Evolutionary conservation across 2,329 filamentous ascomycete genomes (phyloP).

Genomic region (Tolypocladium guangdongense): DNA sequence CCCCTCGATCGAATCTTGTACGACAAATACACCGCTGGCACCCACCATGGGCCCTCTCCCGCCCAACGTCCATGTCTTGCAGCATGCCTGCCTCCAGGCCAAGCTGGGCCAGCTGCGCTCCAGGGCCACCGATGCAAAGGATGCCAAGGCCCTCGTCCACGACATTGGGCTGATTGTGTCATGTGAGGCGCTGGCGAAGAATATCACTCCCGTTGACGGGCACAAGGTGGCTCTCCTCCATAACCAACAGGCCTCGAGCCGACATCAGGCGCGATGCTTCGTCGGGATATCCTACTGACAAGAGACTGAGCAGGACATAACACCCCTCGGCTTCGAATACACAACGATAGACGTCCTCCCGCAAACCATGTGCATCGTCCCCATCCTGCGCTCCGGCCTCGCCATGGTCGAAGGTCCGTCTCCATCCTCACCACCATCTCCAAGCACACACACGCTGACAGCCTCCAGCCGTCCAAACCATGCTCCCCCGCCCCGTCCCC

Average conservation of each 20-base stretch:
- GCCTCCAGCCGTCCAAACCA: slow-evolving; percentile 57
- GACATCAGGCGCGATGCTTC: not conserved
- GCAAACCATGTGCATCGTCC: slow-evolving; percentile 65
- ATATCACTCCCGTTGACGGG: slow-evolving; percentile 44
- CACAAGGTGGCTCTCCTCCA: slow-evolving; percentile 45
- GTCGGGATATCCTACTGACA: not conserved
- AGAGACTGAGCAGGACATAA: slow-evolving; percentile 52
- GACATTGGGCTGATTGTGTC: slow-evolving; percentile 78
- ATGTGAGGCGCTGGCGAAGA: slow-evolving; percentile 64
- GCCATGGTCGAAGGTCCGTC: slow-evolving; percentile 73
- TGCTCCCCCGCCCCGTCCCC: slow-evolving; percentile 70
- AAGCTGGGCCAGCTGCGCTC: slow-evolving; percentile 89
- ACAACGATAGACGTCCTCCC: slow-evolving; percentile 53
- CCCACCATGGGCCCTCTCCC: slow-evolving; percentile 32
- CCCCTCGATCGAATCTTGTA: not conserved
- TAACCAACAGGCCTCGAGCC: not conserved
- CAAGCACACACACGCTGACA: not conserved
- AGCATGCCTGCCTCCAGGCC: slow-evolving; percentile 73
- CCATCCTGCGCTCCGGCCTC: slow-evolving; percentile 84
- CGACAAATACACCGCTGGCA: not conserved
- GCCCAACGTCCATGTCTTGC: slow-evolving; percentile 63
- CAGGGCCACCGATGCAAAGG: slow-evolving; percentile 53
- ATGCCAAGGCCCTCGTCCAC: slow-evolving; percentile 73
- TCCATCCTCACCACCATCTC: not conserved
- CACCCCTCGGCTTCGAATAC: slow-evolving; percentile 70